Base-by-base conservation (phyloP, 768 basidiomycete genomes). In the Calocera viscosa region DNA sequence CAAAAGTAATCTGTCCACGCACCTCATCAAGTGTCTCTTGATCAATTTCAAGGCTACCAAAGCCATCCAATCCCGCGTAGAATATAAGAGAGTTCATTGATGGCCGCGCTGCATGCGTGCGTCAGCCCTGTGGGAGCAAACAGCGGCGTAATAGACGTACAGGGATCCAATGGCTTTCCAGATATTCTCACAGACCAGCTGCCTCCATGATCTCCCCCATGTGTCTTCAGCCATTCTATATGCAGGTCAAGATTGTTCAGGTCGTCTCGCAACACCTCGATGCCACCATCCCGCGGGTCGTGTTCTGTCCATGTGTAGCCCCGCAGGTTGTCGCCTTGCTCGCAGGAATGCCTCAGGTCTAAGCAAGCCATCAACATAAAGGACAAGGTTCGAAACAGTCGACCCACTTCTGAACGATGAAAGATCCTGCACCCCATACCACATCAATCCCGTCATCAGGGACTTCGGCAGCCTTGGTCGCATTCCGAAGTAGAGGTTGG, bases 401-500 rank as follows among this genome's bases (percentile, higher is more conserved):
- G 43, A 65, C 71, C 86, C 76, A 69, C 79, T 73, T 22, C 69
- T 67, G 67, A 75, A 74, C 0, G 90, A 87, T 72, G 86, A 81
- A 73, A 85, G 96, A 76, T 95, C 83, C 40, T 91, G 86, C 8
- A 90, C 87, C 33, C 94, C 91, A 74, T 91, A 93, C 94, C 94
- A 97, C 76, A 95, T 84, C 35, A 98, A 82, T 14, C 94, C 94
- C 1, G 90, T 91, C 86, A 94, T 83, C 30, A 97, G 81, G n/a
- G 90, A 91, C 71, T 90, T 85, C 0, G 94, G 92, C 69, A 91
- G 77, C 49, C 88, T 82, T 14, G 94, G 91, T 63, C 91, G 80
- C 49, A 96, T 80, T 22, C 94, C 94, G 76, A 96, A 95, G 78
- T 98, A 98, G n/a, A 96, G 82, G 72, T 92, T 91, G 0, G 94